Evolutionary conservation across 805 yeast species (phyloP), one percentile per base, ranked within the genome.

Genomic region (Starmerella apis): DNA sequence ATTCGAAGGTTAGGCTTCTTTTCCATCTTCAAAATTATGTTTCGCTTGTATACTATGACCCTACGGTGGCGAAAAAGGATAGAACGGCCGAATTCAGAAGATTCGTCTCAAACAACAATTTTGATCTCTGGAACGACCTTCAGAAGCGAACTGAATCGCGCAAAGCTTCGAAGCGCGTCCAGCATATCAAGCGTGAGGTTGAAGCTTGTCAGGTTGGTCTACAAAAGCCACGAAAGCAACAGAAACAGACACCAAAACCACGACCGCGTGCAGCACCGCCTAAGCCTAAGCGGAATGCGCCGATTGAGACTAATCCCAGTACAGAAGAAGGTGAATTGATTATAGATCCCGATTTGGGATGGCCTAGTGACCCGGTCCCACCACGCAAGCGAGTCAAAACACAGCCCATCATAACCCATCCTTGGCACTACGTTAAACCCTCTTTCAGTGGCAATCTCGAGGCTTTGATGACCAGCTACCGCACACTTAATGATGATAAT

Each of bases 401-500:
- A 3, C 65, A 68, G 22, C 79, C 74, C 39, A 63, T 72, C 3
- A 68, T 80, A 4, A 73, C 83, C 0, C 81, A 81, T 57, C 87
- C 88, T 7, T 65, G 69, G 23, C 83, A 80, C 64, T 69, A 68
- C 7, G 64, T 75, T 0, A 59, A 63, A 6, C 80, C 83, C 0
- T 60, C 70, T 46, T 76, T 63, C 54, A 55, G 55, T 6, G 55
- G 62, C 4, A 63, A 65, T 19, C 55, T 83, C 36, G 67, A 65
- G 6, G 68, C 63, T 1, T 76, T 73, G 54, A 65, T 84, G 28
- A 55, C 65, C n/a, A 78, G 86, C 0, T 84, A 71, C 63, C 73
- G 70, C 49, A 68, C 76, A 0, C 64, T 83, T 14, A 79, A 79
- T 18, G 63, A 61, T 30, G 88, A 81, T 49, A 86, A 78, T 43